Conservation (phyloP, 2,329 filamentous ascomycete genomes). For the Metarhizium sp. region DNA sequence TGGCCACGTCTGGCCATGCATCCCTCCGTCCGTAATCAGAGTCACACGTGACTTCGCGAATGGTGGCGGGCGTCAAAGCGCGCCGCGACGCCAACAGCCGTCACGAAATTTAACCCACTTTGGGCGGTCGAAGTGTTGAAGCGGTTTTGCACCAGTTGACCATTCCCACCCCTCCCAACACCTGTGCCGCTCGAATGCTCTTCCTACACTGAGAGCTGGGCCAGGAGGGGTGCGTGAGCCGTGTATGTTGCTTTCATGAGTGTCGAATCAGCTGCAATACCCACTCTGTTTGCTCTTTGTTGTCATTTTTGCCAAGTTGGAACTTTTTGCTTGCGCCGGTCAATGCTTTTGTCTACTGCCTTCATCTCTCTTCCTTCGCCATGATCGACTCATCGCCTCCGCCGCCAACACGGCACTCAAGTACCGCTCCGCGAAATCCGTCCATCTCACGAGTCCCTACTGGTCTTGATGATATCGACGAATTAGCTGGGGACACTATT, state of each 20-base stretch:
- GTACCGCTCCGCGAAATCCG: slow-evolving; percentile 17
- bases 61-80: slow-evolving; percentile 3
- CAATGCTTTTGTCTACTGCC: neutral
- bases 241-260: slow-evolving; percentile 2
- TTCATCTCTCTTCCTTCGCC: slow-evolving; percentile 1
- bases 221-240: neutral
- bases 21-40: neutral
- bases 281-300: neutral
- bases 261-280: neutral
- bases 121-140: neutral
- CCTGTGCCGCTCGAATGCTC: slow-evolving; percentile 7
- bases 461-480: slow-evolving; percentile 30
- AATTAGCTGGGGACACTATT: slow-evolving; percentile 35
- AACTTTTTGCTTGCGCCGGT: neutral
- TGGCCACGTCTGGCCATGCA: too few relatives aligned
- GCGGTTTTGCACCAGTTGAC: neutral
- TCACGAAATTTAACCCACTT: slow-evolving; percentile 7
- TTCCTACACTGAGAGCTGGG: neutral
- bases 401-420: slow-evolving; percentile 20
- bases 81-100: slow-evolving; percentile 5
- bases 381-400: slow-evolving; percentile 23
- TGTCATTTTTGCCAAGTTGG: neutral
- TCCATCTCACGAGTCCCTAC: slow-evolving; percentile 15
- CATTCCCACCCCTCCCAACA: slow-evolving; percentile 1
- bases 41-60: slow-evolving; percentile 17